Evolutionary conservation across 805 yeast species (phyloP).

Genomic region (Candida incommunis): DNA sequence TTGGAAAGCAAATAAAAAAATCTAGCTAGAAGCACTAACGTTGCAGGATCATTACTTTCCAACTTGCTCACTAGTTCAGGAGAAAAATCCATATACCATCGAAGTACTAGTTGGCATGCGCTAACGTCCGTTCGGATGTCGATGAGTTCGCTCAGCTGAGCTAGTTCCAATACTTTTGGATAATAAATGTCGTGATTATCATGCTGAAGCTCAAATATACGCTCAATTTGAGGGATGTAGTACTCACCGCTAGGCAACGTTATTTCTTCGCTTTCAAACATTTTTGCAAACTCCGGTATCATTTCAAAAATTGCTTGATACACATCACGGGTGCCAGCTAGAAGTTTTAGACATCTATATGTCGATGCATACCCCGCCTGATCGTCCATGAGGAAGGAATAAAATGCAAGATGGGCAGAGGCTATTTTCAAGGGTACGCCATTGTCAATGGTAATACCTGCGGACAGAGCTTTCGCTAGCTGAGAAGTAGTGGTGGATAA

Average conservation of each 20-base stretch:
- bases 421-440: background rate
- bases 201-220: background rate
- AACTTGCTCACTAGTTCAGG: background rate
- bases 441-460: background rate
- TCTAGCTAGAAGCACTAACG: background rate
- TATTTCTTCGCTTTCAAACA: background rate
- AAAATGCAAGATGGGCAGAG: background rate
- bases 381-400: background rate
- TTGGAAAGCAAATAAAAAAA: background rate
- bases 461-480: background rate
- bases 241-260: background rate
- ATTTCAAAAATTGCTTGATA: background rate
- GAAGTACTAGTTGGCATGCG: background rate
- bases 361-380: background rate
- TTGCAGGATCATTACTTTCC: background rate
- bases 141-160: background rate
- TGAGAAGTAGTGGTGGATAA: background rate
- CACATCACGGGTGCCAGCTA: background rate
- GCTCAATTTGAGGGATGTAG: background rate
- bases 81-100: background rate
- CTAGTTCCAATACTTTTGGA: background rate
- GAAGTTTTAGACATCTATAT: background rate
- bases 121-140: background rate
- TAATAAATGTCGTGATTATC: background rate
- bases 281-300: background rate